A percentile compares a stretch with the other conserved stretches of the same genome.
phyloP scores from a whole-genome alignment of 768 basidiomycete genomes.

The Serendipita sp. region DNA sequence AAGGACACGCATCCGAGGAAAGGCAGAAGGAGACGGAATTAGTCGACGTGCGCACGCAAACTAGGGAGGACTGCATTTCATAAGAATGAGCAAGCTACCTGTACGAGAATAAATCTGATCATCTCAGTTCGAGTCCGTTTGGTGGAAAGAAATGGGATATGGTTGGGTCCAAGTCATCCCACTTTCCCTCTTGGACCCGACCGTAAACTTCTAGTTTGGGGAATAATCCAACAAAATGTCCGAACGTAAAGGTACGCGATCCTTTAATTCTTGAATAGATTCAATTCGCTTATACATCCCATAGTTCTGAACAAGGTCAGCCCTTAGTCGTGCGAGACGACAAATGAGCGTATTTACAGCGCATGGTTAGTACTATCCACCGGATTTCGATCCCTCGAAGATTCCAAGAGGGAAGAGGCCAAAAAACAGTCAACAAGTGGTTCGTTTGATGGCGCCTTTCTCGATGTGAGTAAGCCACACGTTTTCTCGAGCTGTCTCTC shows the following conservation, averaged over 20 bases:
- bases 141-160: conserved; percentile 11
- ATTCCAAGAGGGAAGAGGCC: conserved; percentile 82
- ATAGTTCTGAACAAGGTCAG: conserved; percentile 62
- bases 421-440: conserved; percentile 92
- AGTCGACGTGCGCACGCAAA: too few species aligned
- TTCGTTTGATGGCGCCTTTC: conserved; percentile 98
- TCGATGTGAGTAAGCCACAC: conserved; percentile 53
- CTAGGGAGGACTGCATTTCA: too few species aligned
- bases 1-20: too few species aligned
- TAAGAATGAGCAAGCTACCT: too few species aligned
- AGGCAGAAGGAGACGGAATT: too few species aligned
- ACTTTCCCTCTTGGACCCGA: conserved; percentile 6
- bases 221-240: conserved; percentile 38
- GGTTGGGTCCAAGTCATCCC: conserved; percentile 21
- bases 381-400: conserved; percentile 95
- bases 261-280: not conserved
- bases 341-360: not conserved
- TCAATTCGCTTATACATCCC: conserved; percentile 10
- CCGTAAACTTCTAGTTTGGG: not conserved
- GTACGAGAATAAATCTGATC: too few species aligned
- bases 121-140: too few species aligned
- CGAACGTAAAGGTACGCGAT: conserved; percentile 53
- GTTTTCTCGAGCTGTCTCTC: not conserved
- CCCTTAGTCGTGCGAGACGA: not conserved
- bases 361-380: conserved; percentile 57